Evolutionary conservation across 176 grass and related monocot genomes (phyloP), one percentile per base, ranked within the genome.

Genomic region (Zoysia japonica): DNA sequence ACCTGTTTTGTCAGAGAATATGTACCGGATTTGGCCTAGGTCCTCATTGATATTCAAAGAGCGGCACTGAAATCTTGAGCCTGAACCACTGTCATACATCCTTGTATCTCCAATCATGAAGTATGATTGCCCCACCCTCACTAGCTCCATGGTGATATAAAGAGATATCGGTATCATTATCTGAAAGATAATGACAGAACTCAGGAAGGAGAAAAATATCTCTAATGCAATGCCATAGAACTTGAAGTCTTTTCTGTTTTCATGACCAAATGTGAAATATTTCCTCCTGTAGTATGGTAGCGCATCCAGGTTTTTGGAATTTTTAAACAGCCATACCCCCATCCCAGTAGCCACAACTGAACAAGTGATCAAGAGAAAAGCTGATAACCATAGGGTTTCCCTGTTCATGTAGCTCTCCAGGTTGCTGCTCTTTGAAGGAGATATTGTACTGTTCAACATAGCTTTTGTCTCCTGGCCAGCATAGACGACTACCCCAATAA

Each of bases 11-110:
- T 99, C 96, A 45, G 96, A 99, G 79, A 99, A 99, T 78, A 99
- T 85, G 79, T 99, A 99, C 50, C 84, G 72, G 87, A 99, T 99
- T 76, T 99, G 96, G 61, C 96, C 96, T 60, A 99, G 79, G 52
- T 99, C 96, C 83, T 99, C 96, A 9, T 99, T 99, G 74, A 99
- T 99, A 91, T 99, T 99, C 76, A 99, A 93, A 78, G 96, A 99
- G 71, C 96, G 84, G 63, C 96, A 99, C 68, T 99, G 96, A 87
- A 99, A 99, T 87, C 96, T 93, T 78, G 96, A 93, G 71, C 91
- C 86, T 88, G 96, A 99, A 87, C 38, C 87, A 35, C 76, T 83
- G 84, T 95, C 92, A 86, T 96, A 96, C 96, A 99, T 99, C 38
- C 82, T 84, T 70, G 79, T 90, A 79, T 99, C 96, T 72, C 90